Evolutionary conservation across 768 basidiomycete species (phyloP).

Genomic region (Collybiopsis confluens): DNA sequence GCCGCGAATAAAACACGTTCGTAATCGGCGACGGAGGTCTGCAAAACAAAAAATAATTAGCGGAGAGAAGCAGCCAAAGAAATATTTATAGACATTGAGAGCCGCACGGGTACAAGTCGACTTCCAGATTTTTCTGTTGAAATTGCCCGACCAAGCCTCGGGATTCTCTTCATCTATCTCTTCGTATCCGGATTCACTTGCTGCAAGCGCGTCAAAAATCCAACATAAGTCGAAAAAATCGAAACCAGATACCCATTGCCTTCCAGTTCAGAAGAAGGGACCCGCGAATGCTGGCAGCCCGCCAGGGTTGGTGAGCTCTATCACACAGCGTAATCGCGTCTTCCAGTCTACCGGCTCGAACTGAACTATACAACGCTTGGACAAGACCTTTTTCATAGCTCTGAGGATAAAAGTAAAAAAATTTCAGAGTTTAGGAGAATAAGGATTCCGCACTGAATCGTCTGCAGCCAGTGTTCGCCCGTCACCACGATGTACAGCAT

Average conservation of each 20-base stretch:
- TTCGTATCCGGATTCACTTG: slow-evolving; percentile 39
- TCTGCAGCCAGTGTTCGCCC: slow-evolving; percentile 63
- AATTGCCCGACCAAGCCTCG: slow-evolving; percentile 71
- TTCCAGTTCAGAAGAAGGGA: slow-evolving; percentile 75
- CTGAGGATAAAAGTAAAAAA: slow-evolving; percentile 29
- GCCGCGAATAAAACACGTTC: slow-evolving; percentile 90
- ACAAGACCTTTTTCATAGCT: slow-evolving; percentile 76
- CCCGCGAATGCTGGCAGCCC: slow-evolving; percentile 85
- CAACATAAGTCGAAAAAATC: background rate
- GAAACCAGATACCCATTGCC: slow-evolving; percentile 50
- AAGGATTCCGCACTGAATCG: slow-evolving; percentile 57
- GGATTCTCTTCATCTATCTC: slow-evolving; percentile 43
- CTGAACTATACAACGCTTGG: slow-evolving; percentile 74
- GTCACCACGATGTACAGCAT: slow-evolving; percentile 61
- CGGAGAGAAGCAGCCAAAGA: background rate
- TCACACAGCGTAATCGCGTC: slow-evolving; percentile 81
- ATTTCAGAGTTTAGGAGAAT: background rate
- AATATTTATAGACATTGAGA: slow-evolving; percentile 54
- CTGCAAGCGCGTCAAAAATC: slow-evolving; percentile 13
- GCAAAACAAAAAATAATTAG: slow-evolving; percentile 13
- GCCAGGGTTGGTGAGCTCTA: slow-evolving; percentile 86
- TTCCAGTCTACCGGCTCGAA: slow-evolving; percentile 82
- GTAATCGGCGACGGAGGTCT: slow-evolving; percentile 56
- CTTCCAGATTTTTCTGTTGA: slow-evolving; percentile 82
- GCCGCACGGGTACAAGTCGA: slow-evolving; percentile 76